These are phyloP conservation scores for Psophocarpus tetragonolobus DNA, from an alignment of 306 rosid species.

Conservation along the genomic window DNA sequence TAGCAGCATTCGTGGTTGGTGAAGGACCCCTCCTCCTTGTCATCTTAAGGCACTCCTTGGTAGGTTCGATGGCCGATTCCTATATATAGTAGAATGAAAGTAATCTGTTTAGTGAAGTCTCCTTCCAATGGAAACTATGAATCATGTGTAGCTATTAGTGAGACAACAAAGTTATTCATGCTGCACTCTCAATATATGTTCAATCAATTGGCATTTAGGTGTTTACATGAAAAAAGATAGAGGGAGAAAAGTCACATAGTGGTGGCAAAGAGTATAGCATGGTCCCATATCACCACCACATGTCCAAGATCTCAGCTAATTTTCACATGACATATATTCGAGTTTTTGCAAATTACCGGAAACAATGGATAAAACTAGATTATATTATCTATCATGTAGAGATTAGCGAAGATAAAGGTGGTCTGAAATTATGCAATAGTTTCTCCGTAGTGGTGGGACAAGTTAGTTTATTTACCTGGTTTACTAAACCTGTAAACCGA, in stretches of 20 bases:
- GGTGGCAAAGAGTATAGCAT: not conserved
- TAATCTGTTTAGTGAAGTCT: not conserved
- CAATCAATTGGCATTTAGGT: constrained; percentile 3
- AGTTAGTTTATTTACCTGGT: constrained; percentile 47
- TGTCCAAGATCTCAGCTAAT: not conserved
- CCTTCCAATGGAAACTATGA: constrained; percentile 2
- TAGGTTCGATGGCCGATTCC: constrained; percentile 45
- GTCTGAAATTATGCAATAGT: not conserved
- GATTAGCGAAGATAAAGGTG: not conserved
- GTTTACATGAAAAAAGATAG: not conserved
- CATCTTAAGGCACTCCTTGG: constrained; percentile 57
- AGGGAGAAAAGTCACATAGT: not conserved
- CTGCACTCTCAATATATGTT: not conserved
- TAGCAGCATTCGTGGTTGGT: constrained; percentile 55
- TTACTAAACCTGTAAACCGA: constrained; percentile 53
- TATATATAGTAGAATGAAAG: constrained; percentile 34
- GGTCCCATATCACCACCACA: not conserved
- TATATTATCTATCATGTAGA: not conserved
- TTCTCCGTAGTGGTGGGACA: not conserved
- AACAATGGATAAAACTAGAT: not conserved
- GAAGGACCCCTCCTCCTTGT: constrained; percentile 58
- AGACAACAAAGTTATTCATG: not conserved
- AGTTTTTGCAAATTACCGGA: not conserved
- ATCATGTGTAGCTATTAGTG: not conserved
- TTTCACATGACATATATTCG: not conserved